phyloP scores from a whole-genome alignment of 257 asterid genomes.

The Lycium barbarum region DNA sequence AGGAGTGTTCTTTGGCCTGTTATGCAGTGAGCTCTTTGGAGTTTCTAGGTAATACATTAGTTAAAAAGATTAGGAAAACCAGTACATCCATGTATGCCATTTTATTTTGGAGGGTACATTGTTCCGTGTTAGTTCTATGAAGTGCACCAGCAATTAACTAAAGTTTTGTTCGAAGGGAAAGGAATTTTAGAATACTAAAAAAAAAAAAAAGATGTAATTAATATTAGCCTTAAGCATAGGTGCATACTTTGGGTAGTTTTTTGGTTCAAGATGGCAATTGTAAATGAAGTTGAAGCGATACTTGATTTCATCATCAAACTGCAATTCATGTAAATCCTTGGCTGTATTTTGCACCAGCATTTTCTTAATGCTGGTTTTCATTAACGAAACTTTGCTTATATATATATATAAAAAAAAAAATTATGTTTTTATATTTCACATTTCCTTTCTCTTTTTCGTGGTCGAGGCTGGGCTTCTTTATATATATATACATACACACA shows the following conservation, averaged over 20 bases:
- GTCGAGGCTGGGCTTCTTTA: too few relatives aligned
- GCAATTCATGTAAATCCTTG: slow-evolving; percentile 12
- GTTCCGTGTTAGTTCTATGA: neutral
- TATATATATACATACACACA: neutral
- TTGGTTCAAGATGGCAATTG: slow-evolving; percentile 12
- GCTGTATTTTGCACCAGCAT: neutral
- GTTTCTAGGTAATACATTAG: slow-evolving; percentile 1
- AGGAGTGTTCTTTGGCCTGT: neutral
- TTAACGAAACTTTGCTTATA: neutral
- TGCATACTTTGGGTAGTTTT: slow-evolving; percentile 1
- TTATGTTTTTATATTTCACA: too few relatives aligned
- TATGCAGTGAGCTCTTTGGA: neutral
- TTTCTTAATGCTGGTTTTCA: neutral
- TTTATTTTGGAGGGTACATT: neutral
- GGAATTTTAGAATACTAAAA: neutral
- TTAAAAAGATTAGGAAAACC: neutral
- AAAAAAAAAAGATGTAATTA: neutral
- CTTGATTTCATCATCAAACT: slow-evolving; percentile 1
- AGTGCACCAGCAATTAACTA: neutral
- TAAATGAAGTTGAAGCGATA: neutral
- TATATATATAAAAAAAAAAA: too few relatives aligned
- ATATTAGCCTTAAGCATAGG: too few relatives aligned
- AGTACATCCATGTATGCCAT: slow-evolving; percentile 12
- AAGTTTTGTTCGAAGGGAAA: neutral
- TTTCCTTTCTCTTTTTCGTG: too few relatives aligned